phyloP scores from a whole-genome alignment of 208 protist species.

The Herpetomonas tarakana region DNA sequence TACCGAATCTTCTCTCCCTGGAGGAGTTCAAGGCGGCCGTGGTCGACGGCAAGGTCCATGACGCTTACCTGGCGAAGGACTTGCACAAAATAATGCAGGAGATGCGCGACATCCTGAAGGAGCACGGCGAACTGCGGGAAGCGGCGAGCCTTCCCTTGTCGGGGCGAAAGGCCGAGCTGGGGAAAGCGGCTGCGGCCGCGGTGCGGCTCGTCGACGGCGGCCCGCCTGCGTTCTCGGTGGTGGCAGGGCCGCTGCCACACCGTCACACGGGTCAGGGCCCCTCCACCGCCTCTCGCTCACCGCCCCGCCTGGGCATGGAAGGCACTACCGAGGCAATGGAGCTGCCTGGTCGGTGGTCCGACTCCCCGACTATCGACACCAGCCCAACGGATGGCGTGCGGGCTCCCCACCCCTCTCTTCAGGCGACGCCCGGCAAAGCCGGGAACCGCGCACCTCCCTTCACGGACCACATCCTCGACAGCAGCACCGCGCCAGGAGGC shows the following conservation, averaged over 20 bases:
- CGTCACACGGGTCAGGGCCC: not conserved
- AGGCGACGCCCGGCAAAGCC: not conserved
- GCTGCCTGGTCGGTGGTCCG: not conserved
- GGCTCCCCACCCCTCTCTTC: not conserved
- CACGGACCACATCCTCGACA: not conserved
- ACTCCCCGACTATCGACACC: not conserved
- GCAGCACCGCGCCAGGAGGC: too few species aligned
- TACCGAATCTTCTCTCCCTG: constrained; percentile 48
- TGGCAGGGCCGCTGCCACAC: not conserved
- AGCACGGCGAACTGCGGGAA: constrained; percentile 61
- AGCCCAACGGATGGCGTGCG: not conserved
- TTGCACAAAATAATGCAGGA: constrained; percentile 70
- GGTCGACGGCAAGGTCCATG: constrained; percentile 38
- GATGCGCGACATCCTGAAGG: constrained; percentile 59
- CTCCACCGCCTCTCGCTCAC: too few species aligned
- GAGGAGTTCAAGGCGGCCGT: constrained; percentile 47
- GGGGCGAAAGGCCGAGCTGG: constrained; percentile 51
- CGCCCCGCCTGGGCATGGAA: too few species aligned
- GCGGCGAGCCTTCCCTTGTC: constrained; percentile 36
- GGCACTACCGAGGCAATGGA: too few species aligned
- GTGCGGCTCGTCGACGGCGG: constrained; percentile 31
- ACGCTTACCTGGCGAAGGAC: constrained; percentile 53
- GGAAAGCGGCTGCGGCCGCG: constrained; percentile 33
- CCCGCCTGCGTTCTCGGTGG: constrained; percentile 10
- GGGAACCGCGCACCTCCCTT: not conserved